A percentile compares a stretch with the other conserved stretches of the same genome.
Conservation (phyloP, 331 rosid genomes). For the Rosa hybrid region DNA sequence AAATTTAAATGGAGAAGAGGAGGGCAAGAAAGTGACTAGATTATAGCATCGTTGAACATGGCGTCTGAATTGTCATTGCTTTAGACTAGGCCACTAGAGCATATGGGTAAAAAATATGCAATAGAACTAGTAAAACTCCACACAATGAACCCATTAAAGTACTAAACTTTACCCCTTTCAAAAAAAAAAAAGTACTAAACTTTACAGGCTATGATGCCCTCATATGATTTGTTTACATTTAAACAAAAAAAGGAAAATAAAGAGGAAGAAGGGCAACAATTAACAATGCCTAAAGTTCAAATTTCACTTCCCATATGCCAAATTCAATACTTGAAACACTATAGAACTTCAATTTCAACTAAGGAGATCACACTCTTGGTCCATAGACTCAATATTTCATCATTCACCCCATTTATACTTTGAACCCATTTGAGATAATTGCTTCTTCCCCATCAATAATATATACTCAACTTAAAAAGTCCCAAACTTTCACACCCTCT, state of each 20-base stretch:
- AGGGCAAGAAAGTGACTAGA: background rate
- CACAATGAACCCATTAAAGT: background rate
- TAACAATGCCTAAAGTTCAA: constrained; percentile 5
- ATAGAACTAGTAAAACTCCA: background rate
- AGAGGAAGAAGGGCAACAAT: background rate
- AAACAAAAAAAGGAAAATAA: background rate
- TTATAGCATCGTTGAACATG: background rate
- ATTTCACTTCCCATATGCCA: background rate
- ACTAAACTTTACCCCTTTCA: background rate
- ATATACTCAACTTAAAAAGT: background rate
- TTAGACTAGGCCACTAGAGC: background rate
- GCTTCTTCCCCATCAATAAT: background rate
- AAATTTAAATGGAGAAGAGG: background rate
- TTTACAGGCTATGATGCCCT: background rate
- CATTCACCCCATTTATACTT: background rate
- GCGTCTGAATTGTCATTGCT: background rate
- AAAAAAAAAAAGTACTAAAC: background rate
- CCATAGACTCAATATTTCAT: background rate
- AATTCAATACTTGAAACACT: constrained; percentile 2
- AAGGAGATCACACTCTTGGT: background rate
- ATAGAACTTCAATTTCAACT: background rate
- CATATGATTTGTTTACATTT: background rate
- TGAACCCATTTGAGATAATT: background rate
- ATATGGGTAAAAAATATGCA: background rate
- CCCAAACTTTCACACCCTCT: constrained; percentile 2